phyloP scores from a whole-genome alignment of 2,329 filamentous ascomycete species.

The Penicillium sp. region DNA sequence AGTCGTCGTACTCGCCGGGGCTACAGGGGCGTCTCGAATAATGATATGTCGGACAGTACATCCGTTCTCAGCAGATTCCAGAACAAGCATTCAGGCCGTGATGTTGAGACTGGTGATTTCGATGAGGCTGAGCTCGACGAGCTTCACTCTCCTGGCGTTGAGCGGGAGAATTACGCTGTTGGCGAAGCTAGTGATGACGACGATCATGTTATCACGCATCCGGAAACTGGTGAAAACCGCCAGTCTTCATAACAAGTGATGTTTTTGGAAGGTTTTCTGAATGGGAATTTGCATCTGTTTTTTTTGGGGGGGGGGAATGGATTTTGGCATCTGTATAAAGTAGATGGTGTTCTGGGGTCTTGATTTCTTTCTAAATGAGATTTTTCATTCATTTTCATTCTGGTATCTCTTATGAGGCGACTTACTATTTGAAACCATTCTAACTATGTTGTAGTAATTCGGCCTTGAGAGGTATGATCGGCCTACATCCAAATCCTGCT shows the following conservation, averaged over 20 bases:
- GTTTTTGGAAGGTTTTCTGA: background rate
- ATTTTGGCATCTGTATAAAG: constrained; percentile 7
- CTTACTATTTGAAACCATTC: no score
- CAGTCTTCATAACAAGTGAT: constrained; percentile 9
- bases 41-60: constrained; percentile 33
- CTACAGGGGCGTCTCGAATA: constrained; percentile 43
- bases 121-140: constrained; percentile 61
- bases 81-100: constrained; percentile 41
- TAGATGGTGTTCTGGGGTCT: background rate
- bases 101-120: constrained; percentile 62
- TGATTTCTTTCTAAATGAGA: background rate
- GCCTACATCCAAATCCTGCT: no score
- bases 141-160: constrained; percentile 40
- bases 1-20: constrained; percentile 50
- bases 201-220: background rate
- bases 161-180: constrained; percentile 46
- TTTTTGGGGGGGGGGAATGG: no score
- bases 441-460: no score
- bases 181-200: constrained; percentile 48
- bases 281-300: background rate
- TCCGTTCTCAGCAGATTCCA: constrained; percentile 51
- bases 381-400: background rate
- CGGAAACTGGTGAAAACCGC: background rate
- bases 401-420: background rate
- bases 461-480: no score